Evolutionary conservation across 2,329 filamentous ascomycete genomes (phyloP), one percentile per base, ranked within the genome.

Genomic region (Fusarium brevicatenulatum): DNA sequence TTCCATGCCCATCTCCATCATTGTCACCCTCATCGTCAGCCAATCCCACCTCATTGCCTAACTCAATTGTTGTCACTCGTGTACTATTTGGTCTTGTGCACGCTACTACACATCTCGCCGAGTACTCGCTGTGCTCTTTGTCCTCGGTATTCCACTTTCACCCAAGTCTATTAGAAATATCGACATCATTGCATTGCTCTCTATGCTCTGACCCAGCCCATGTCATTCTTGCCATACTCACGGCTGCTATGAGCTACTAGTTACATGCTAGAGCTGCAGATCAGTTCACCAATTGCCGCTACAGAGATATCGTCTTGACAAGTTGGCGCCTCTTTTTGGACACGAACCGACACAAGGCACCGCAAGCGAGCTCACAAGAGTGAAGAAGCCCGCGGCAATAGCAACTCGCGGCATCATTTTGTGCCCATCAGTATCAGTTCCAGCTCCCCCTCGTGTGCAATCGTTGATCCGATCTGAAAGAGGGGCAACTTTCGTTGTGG

Each of bases 381-480:
- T 16, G 53, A 66, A 46, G 52, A 47, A 55, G 52, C 44, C 42
- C 46, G 53, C 53, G 39, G 28, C 9, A 37, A 62, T 25, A 39
- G 53, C 57, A 60, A 57, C 50, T 46, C 39, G 32, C 49, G 43
- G 43, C 68, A 61, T 61, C 54, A 62, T 66, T 42, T 42, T 28
- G 39, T 50, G 36, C 66, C 64, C 32, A 47, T 16, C 23, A 43
- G n/a, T 43, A 40, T 46, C 44, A 47, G 13, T 21, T 37, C 43
- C 50, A 56, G 36, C 16, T 39, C 47, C 32, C 49, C 43, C 44
- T 42, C 56, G 55, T 63, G 56, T 49, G 46, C 69, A 67, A 54
- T 72, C 54, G 58, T 70, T 65, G 59, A 72, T 75, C 66, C 59
- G 57, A 66, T 72, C 68, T 67, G 63, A 74, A 74, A 74, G 72